Evolutionary conservation across 768 basidiomycete species (phyloP), one percentile per base, ranked within the genome.

Genomic region (Nidularia sp.): DNA sequence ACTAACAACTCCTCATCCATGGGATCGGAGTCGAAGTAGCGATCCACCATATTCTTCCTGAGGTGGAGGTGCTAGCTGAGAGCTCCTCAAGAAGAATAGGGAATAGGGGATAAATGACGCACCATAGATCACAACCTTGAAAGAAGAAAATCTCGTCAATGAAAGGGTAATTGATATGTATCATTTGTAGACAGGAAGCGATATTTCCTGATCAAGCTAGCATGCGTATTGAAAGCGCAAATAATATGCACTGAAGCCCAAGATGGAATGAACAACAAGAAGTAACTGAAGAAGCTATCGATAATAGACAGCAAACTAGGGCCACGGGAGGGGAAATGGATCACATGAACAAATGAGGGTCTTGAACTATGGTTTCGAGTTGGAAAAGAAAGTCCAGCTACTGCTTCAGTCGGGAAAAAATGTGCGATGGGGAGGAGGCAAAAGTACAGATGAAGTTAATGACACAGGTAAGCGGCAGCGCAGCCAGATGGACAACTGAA

Each of bases 1-100:
- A 35, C 47, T n/a, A 35, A 58, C 43, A 49, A 57, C 60, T 50
- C 51, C 60, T 59, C 55, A 57, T 52, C 58, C 36, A 45, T 55
- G 55, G 57, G 60, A 55, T 62, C 55, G 53, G 51, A 53, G 18
- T 49, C 45, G 32, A 4, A 41, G 45, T 34, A 22, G 48, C 31
- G 39, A 44, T 52, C 57, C 60, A 50, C 8, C 52, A 39, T 48
- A 50, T 52, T 58, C 62, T 54, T 51, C 47, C 47, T 41, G 63
- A 58, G 59, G 60, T 58, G 12, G 48, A 41, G 45, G 25, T 57
- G 57, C 62, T 56, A 48, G 6, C 33, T 46, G 13, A 47, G 44
- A 51, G 56, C 55, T 52, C 47, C 56, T 51, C 57, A 54, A 39
- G 55, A 54, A 51, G 55, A 53, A 51, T 32, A 49, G 55, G 56